Conservation (phyloP, 352 stramenopile genomes). For the Pythium guiyangense region DNA sequence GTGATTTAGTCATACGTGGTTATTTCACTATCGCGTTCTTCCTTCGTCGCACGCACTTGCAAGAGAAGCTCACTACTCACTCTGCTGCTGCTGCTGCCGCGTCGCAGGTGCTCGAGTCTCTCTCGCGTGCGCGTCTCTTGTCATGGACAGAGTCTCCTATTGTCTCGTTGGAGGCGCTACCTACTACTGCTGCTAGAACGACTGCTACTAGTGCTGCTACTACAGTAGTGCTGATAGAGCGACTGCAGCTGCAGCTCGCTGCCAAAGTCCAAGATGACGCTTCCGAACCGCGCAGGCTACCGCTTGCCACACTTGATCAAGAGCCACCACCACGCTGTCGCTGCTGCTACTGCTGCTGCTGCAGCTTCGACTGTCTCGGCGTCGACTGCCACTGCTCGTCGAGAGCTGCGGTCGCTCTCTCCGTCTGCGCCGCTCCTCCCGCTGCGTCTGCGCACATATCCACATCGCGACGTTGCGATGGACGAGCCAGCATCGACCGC, state of each 20-base stretch:
- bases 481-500: slow-evolving; percentile 1
- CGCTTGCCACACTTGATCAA: slow-evolving; percentile 12
- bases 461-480: slow-evolving; percentile 6
- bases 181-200: no score
- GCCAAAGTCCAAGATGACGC: slow-evolving; percentile 47
- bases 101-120: no score
- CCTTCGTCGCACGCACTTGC: no score
- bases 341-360: slow-evolving; percentile 10
- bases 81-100: no score
- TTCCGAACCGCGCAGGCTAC: slow-evolving; percentile 41
- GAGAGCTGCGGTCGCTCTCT: background rate
- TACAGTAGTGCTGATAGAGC: no score
- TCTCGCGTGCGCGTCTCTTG: no score
- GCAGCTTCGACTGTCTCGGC: background rate
- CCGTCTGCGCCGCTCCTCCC: background rate
- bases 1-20: no score
- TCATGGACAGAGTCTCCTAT: background rate
- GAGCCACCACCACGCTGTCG: slow-evolving; percentile 4
- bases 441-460: background rate
- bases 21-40: no score
- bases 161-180: background rate
- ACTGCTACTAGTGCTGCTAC: no score
- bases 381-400: background rate
- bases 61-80: no score
- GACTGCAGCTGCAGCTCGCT: slow-evolving; percentile 3